Percentiles rank a stretch among this genome's conserved stretches.
Evolutionary conservation across 2,329 filamentous ascomycete species (phyloP).

Genomic region (Thelonectria olida): DNA sequence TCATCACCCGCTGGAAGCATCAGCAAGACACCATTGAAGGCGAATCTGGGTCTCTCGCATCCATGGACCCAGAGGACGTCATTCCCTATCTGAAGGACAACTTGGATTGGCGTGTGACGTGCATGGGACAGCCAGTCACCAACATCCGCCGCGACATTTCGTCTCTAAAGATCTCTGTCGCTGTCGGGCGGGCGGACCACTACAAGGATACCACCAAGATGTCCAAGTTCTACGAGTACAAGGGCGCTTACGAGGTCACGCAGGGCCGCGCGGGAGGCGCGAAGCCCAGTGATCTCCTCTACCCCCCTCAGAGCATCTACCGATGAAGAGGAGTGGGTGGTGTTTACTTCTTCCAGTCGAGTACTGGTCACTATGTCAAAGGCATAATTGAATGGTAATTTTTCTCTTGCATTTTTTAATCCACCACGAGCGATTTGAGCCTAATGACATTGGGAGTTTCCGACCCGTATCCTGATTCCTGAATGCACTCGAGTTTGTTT

Average conservation of each 20-base stretch:
- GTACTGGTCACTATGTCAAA: no score
- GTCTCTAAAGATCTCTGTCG: conserved; percentile 4
- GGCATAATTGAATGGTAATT: no score
- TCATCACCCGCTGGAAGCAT: conserved; percentile 5
- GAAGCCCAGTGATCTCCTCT: background rate
- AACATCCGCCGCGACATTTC: background rate
- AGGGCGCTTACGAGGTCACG: background rate
- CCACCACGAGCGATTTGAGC: background rate
- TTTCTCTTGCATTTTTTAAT: no score
- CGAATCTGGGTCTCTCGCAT: background rate
- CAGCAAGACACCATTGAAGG: background rate
- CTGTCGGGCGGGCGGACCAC: background rate
- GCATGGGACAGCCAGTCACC: background rate
- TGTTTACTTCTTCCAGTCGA: no score
- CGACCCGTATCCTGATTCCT: no score
- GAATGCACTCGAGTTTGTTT: no score
- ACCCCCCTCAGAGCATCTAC: background rate
- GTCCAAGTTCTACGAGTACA: conserved; percentile 1
- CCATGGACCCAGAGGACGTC: background rate
- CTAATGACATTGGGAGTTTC: no score
- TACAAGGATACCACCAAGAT: background rate
- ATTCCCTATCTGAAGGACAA: background rate
- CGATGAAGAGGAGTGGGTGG: no score
- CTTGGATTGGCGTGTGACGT: conserved; percentile 7
- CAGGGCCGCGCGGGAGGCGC: background rate